phyloP scores from a whole-genome alignment of 257 asterid genomes.

The Scutellaria galericulata region DNA sequence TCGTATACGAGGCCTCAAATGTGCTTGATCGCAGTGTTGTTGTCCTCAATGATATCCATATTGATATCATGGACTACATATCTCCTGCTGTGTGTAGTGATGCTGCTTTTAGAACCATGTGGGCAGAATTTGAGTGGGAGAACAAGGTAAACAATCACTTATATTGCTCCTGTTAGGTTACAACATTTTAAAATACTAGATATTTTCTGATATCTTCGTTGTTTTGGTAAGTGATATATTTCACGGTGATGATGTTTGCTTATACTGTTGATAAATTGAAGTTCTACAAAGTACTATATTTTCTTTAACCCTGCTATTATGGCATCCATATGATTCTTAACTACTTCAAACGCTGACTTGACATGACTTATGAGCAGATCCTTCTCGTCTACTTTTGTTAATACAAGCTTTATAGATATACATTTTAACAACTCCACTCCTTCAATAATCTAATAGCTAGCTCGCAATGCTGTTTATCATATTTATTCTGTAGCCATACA shows the following conservation, averaged over 20 bases:
- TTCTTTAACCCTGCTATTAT: background rate
- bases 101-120: slow-evolving; percentile 94
- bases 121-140: slow-evolving; percentile 99
- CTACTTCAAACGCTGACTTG: background rate
- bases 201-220: slow-evolving; percentile 18
- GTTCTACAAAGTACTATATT: background rate
- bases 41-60: slow-evolving; percentile 96
- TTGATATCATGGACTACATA: slow-evolving; percentile 99
- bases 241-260: slow-evolving; percentile 18
- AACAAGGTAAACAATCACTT: slow-evolving; percentile 70
- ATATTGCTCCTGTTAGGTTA: slow-evolving; percentile 20
- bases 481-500: too few relatives aligned
- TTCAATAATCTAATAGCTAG: too few relatives aligned
- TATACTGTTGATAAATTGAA: slow-evolving; percentile 5
- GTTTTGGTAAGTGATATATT: slow-evolving; percentile 25
- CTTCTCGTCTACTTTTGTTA: slow-evolving; percentile 18
- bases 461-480: too few relatives aligned
- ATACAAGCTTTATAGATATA: background rate
- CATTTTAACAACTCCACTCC: background rate
- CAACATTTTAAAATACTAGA: background rate
- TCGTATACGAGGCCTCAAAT: slow-evolving; percentile 95
- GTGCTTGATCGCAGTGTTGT: slow-evolving; percentile 90
- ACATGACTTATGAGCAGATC: background rate
- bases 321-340: background rate
- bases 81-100: slow-evolving; percentile 95